Base-by-base conservation (phyloP, 169 alveolate species). In the Plasmodium adleri region DNA sequence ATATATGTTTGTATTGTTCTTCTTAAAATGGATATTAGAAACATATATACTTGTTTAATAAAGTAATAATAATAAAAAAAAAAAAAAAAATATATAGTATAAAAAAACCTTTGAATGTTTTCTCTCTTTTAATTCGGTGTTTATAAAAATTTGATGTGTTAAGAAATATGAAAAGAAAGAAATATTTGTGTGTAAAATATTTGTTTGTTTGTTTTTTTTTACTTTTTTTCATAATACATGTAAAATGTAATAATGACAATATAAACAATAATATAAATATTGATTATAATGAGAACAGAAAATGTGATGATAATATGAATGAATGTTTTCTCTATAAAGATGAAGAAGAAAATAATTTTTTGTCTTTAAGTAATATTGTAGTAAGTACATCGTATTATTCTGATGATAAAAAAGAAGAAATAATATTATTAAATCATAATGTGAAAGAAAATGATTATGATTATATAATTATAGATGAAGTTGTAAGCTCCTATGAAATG, bases 371-470 rank as follows among this genome's bases (percentile, higher is more conserved):
- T 28, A 58, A 80, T 50, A 50, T 72, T 2, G 47, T 68, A 20
- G 59, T 80, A 45, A 80, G 72, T 24, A 13, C 72, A 12, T 60
- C 26, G 50, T 15, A 56, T 10, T 22, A 8, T 28, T 39, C 39
- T 12, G 28, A 32, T 15, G 32, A n/a, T 32, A 68, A 68, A 49
- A 80, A 56, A 60, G 68, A 62, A 49, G 85, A 68, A 39, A 56
- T 13, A 60, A 32, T 7, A 10, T n/a, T 68, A 26, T 22, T 80
- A 12, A 60, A 13, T 6, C 17, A 67, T 17, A 26, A 20, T 9
- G 49, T 52, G 28, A 32, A 78, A 1, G 43, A 58, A 80, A 47
- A 28, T 6, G 73, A 59, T 9, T 56, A 80, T 56, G 24, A 22
- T 12, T 67, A 80, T 50, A 50, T 68, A 20, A 8, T 56, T 15